These are phyloP conservation scores for Hanseniaspora sp. DNA, from an alignment of 1,139 yeast genomes.

Conservation along the genomic window DNA sequence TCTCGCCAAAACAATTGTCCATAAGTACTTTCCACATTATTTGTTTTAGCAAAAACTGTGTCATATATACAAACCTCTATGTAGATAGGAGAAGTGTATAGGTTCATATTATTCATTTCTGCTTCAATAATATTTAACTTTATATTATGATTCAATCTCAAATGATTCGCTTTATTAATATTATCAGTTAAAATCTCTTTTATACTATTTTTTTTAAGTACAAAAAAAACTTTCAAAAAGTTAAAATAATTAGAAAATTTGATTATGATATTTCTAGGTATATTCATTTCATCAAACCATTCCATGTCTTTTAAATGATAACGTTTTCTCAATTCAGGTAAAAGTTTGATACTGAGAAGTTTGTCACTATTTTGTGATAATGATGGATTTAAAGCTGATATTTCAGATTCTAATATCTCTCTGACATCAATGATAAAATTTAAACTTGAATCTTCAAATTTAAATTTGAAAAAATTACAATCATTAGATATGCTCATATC, in stretches of 20 bases:
- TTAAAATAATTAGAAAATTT: constrained; percentile 31
- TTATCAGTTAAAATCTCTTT: constrained; percentile 36
- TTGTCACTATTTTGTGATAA: constrained; percentile 2
- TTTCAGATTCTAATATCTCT: constrained; percentile 2
- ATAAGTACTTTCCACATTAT: constrained; percentile 38
- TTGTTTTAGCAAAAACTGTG: constrained; percentile 58
- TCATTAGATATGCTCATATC: background rate
- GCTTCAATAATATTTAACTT: constrained; percentile 59
- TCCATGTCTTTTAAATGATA: background rate
- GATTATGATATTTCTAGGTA: background rate
- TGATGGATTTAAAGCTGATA: constrained; percentile 7
- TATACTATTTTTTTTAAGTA: constrained; percentile 55
- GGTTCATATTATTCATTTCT: constrained; percentile 31
- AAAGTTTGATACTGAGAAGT: constrained; percentile 4
- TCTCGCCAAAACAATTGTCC: constrained; percentile 65
- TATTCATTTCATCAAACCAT: background rate
- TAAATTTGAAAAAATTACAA: background rate
- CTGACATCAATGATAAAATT: background rate
- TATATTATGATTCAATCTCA: constrained; percentile 45
- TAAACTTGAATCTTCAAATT: background rate
- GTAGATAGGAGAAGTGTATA: constrained; percentile 36
- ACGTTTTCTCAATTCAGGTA: constrained; percentile 9
- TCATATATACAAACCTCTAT: constrained; percentile 60
- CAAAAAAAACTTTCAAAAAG: constrained; percentile 75
- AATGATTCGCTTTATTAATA: constrained; percentile 24